Evolutionary conservation across 495 filamentous ascomycete genomes (phyloP).

Genomic region (Hypoxylon trugodes): DNA sequence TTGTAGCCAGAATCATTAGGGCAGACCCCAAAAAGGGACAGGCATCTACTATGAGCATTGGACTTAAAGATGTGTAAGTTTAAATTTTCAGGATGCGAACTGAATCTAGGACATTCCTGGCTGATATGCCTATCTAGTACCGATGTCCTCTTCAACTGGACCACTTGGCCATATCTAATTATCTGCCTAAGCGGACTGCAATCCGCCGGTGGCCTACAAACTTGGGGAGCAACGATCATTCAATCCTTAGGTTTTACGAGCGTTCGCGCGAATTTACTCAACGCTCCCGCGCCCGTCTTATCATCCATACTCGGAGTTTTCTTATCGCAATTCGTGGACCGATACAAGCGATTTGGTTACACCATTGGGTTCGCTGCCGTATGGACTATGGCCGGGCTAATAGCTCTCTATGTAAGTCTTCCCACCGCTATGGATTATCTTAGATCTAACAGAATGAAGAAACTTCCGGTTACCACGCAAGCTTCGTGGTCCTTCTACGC

Average conservation of each 20-base stretch:
- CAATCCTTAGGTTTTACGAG: conserved; percentile 27
- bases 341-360: conserved; percentile 27
- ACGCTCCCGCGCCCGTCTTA: conserved; percentile 17
- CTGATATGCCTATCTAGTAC: conserved; percentile 1
- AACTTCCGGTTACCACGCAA: conserved; percentile 20
- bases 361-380: conserved; percentile 21
- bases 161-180: conserved; percentile 30
- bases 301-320: conserved; percentile 14
- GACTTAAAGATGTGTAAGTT: conserved; percentile 24
- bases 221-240: conserved; percentile 26
- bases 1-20: conserved; percentile 19
- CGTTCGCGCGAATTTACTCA: conserved; percentile 26
- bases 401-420: conserved; percentile 23
- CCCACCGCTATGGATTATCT: background rate
- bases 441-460: conserved; percentile 10
- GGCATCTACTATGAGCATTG: conserved; percentile 22
- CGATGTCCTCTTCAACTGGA: conserved; percentile 24
- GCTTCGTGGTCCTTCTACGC: conserved; percentile 35
- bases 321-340: conserved; percentile 21
- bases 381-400: conserved; percentile 30
- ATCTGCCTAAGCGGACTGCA: conserved; percentile 32
- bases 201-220: conserved; percentile 17
- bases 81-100: background rate
- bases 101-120: background rate
- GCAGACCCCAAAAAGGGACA: conserved; percentile 30